A percentile compares a stretch with the other conserved stretches of the same genome.
Evolutionary conservation across 148 eudicot genomes (phyloP).

Genomic region (Fallopia convolvulus): DNA sequence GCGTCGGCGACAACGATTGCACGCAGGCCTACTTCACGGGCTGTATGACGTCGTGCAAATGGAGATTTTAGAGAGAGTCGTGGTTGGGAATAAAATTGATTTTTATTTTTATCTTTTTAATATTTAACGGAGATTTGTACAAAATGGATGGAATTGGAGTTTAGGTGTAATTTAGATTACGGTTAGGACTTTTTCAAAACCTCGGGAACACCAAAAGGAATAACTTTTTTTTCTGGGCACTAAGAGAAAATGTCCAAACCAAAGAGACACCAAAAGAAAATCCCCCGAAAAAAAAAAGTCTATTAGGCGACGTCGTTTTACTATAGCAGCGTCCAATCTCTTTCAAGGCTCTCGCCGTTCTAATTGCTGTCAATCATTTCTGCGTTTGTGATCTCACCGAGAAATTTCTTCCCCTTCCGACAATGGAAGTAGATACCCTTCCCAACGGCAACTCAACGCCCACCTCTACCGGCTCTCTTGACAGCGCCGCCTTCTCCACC

Average conservation of each 20-base stretch:
- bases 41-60: background rate
- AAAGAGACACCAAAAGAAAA: no score
- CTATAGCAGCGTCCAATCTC: background rate
- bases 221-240: no score
- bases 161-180: no score
- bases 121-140: no score
- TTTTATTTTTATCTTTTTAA: no score
- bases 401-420: constrained; percentile 6
- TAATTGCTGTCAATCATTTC: background rate
- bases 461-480: constrained; percentile 15
- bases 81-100: no score
- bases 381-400: background rate
- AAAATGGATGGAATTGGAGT: no score
- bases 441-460: constrained; percentile 43
- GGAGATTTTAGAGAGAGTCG: no score
- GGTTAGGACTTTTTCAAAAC: no score
- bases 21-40: background rate
- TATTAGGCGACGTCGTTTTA: constrained; percentile 6
- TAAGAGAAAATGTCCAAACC: no score
- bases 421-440: constrained; percentile 52
- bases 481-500: constrained; percentile 1
- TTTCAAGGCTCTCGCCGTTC: background rate
- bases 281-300: no score
- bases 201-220: no score
- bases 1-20: background rate